Evolutionary conservation across 164 flowering plant genomes (phyloP), one percentile per base, ranked within the genome.

Genomic region (Santalum album): DNA sequence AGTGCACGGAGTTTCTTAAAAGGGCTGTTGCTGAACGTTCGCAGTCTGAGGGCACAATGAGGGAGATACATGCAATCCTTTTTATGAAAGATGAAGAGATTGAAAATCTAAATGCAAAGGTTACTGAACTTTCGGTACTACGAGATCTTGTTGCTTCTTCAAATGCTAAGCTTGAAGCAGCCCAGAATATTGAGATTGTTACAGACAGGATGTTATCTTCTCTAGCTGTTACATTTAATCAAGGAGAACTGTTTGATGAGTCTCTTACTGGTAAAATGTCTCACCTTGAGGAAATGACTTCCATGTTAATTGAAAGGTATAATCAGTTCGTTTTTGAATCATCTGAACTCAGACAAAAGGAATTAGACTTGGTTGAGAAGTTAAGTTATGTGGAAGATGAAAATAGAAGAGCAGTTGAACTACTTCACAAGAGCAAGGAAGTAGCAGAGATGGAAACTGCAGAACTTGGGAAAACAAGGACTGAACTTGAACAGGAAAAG

Each of bases 401-500:
- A 58, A 79, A 82, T 34, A 51, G 49, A 47, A 70, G 65, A 34
- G 60, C 87, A 63, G 40, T 68, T 55, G 90, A 76, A 59, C 72
- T 80, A 53, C 68, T 84, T 45, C 69, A 75, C 19, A 67, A 54
- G 50, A 75, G 72, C 26, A 80, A 66, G 59, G 69, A 54, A 52
- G 54, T 55, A 20, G 51, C 65, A 18, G 79, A 75, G 53, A 63
- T 27, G 25, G 58, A 55, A 40, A 80, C 65, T 59, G 72, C 70
- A 26, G 84, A 81, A 63, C 65, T 74, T 50, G 77, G 51, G 25
- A 77, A 77, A 60, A 49, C 64, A 19, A 79, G 67, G 57, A 61
- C 40, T 22, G 98, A 88, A 52, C 83, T 86, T 65, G 95, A 86
- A 68, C 92, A 86, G 67, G 87, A 90, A 62, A 90, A 70, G 75